These are phyloP conservation scores for Septoria linicola DNA, from an alignment of 2,329 filamentous ascomycete species.

Conservation along the genomic window DNA sequence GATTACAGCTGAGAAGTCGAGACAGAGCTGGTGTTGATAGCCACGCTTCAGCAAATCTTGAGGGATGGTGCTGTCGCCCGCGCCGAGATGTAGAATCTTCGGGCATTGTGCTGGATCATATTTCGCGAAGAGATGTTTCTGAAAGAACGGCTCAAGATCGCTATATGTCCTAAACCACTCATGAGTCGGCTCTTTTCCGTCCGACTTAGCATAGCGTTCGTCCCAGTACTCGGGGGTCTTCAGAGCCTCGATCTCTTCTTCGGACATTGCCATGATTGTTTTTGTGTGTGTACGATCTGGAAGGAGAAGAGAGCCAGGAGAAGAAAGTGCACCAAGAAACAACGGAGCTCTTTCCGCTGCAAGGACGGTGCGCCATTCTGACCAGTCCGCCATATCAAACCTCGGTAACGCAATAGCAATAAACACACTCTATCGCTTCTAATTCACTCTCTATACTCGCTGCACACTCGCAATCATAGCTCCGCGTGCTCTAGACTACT, in stretches of 20 bases:
- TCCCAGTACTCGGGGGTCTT: conserved; percentile 1
- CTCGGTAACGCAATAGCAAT: too few relatives aligned
- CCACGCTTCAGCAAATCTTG: conserved; percentile 46
- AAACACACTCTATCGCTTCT: too few relatives aligned
- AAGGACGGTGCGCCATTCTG: too few relatives aligned
- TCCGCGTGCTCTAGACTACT: too few relatives aligned
- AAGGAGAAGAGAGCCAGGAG: too few relatives aligned
- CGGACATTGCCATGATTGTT: neutral
- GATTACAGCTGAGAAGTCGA: conserved; percentile 57
- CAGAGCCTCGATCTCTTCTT: neutral
- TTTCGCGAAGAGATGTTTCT: conserved; percentile 44
- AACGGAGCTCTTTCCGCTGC: too few relatives aligned
- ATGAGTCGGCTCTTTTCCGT: conserved; percentile 45
- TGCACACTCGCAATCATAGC: too few relatives aligned
- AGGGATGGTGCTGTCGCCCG: conserved; percentile 58
- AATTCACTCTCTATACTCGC: too few relatives aligned
- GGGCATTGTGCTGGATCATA: conserved; percentile 39
- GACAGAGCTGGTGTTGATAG: conserved; percentile 55
- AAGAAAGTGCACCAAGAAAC: too few relatives aligned
- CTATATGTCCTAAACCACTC: conserved; percentile 57
- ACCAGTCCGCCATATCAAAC: too few relatives aligned
- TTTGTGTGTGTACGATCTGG: neutral
- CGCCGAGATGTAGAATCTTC: conserved; percentile 57
- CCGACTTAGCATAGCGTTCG: conserved; percentile 32
- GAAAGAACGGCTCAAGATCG: conserved; percentile 52